Percentiles rank a stretch among this genome's conserved stretches.
phyloP scores from a whole-genome alignment of 768 basidiomycete species.

The Gymnopilus junonius region DNA sequence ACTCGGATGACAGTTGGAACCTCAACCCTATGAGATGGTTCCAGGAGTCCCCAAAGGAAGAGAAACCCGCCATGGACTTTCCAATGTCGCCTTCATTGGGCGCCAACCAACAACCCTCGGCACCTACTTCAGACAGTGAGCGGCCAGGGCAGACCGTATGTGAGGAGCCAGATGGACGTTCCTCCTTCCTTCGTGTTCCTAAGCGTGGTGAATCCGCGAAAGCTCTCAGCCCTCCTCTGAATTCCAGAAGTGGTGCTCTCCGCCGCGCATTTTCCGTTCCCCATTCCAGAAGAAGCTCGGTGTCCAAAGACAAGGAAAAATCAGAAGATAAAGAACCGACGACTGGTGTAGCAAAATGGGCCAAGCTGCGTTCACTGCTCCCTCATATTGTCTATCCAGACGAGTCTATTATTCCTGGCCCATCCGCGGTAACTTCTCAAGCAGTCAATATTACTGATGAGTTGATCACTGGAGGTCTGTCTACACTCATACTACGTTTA shows the following conservation, averaged over 20 bases:
- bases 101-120: background rate
- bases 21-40: constrained; percentile 52
- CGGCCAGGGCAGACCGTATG: constrained; percentile 15
- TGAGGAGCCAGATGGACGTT: constrained; percentile 11
- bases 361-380: constrained; percentile 65
- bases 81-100: constrained; percentile 17
- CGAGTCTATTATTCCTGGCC: constrained; percentile 36
- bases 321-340: constrained; percentile 12
- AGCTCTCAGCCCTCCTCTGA: constrained; percentile 8
- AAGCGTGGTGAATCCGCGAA: constrained; percentile 18
- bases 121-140: background rate
- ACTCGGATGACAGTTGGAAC: constrained; percentile 57
- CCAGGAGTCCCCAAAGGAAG: constrained; percentile 55
- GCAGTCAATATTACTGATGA: constrained; percentile 82
- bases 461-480: constrained; percentile 79
- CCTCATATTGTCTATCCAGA: constrained; percentile 53
- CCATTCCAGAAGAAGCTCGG: constrained; percentile 21
- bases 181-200: constrained; percentile 14
- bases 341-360: constrained; percentile 54
- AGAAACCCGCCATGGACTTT: constrained; percentile 40
- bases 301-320: constrained; percentile 24
- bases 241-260: constrained; percentile 18
- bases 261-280: constrained; percentile 41
- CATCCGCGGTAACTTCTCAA: constrained; percentile 54
- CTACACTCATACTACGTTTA: constrained; percentile 75